Percentiles rank a stretch among this genome's conserved stretches.
These are phyloP conservation scores for Voacanga thouarsii DNA, from an alignment of 257 asterid genomes.

Conservation along the genomic window DNA sequence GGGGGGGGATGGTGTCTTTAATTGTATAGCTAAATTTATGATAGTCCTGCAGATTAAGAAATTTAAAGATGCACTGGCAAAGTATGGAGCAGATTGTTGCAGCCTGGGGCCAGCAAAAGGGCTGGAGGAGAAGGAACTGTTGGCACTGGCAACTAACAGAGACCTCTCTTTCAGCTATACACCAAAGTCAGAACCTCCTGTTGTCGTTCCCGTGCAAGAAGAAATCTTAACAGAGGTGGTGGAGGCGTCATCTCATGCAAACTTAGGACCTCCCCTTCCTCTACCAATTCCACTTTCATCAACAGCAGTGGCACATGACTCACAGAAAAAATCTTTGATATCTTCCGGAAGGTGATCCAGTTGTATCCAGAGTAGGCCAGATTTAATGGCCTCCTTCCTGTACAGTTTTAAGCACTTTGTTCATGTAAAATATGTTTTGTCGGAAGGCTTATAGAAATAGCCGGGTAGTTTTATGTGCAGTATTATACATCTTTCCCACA, in stretches of 20 bases:
- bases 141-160: conserved; percentile 22
- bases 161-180: conserved; percentile 10
- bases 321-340: not conserved
- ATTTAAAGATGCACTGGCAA: conserved; percentile 39
- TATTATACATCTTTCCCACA: not conserved
- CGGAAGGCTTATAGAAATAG: not conserved
- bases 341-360: not conserved
- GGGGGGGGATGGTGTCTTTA: not conserved
- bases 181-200: not conserved
- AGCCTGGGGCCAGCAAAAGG: conserved; percentile 35
- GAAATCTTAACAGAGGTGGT: not conserved
- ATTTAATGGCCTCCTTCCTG: not conserved
- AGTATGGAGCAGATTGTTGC: conserved; percentile 33
- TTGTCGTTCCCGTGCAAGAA: not conserved
- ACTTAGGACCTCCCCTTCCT: conserved; percentile 10
- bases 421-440: not conserved
- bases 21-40: not conserved
- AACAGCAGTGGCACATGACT: not conserved
- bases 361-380: not conserved
- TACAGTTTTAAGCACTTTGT: not conserved
- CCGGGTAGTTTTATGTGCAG: not conserved
- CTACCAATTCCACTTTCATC: not conserved
- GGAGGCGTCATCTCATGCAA: not conserved
- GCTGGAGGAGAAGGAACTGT: conserved; percentile 43
- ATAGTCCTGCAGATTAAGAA: conserved; percentile 33